These are phyloP conservation scores for Umbelopsis vinacea DNA, from an alignment of 192 early-diverging fungal genomes.

Conservation along the genomic window DNA sequence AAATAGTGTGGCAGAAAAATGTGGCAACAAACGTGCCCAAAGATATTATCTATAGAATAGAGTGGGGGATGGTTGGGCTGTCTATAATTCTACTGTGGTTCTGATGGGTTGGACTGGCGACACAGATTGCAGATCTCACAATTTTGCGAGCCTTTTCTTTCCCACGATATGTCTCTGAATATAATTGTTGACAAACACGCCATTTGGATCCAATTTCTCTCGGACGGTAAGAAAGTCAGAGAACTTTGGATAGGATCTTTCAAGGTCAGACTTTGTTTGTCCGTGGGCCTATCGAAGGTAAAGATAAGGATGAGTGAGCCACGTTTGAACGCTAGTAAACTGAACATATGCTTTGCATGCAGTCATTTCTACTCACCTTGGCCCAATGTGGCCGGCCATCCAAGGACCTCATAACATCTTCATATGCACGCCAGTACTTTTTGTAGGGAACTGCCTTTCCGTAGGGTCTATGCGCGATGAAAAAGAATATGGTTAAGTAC, in stretches of 20 bases:
- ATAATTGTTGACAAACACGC: conserved; percentile 76
- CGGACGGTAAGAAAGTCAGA: conserved; percentile 60
- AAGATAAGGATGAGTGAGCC: too few relatives aligned
- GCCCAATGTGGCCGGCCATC: conserved; percentile 80
- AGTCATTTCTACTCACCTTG: conserved; percentile 45
- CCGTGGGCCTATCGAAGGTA: conserved; percentile 51
- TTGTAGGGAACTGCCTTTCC: conserved; percentile 69
- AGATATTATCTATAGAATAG: background rate
- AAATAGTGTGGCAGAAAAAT: too few relatives aligned
- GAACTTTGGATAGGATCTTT: conserved; percentile 65
- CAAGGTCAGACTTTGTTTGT: conserved; percentile 57
- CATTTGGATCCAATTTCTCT: conserved; percentile 63
- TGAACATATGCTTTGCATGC: too few relatives aligned
- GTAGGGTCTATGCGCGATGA: conserved; percentile 60
- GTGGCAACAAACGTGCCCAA: too few relatives aligned
- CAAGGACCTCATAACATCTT: conserved; percentile 70
- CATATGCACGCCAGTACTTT: conserved; percentile 71
- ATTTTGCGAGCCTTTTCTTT: conserved; percentile 5
- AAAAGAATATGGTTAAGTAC: background rate
- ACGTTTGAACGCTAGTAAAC: too few relatives aligned
- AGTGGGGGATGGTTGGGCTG: background rate
- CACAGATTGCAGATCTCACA: background rate
- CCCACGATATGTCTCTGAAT: conserved; percentile 60
- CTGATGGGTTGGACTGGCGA: background rate
- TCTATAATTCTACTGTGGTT: background rate